Conservation (phyloP, 1,284 basidiomycete genomes). For the Xerocomus cyaneibrunnescens region DNA sequence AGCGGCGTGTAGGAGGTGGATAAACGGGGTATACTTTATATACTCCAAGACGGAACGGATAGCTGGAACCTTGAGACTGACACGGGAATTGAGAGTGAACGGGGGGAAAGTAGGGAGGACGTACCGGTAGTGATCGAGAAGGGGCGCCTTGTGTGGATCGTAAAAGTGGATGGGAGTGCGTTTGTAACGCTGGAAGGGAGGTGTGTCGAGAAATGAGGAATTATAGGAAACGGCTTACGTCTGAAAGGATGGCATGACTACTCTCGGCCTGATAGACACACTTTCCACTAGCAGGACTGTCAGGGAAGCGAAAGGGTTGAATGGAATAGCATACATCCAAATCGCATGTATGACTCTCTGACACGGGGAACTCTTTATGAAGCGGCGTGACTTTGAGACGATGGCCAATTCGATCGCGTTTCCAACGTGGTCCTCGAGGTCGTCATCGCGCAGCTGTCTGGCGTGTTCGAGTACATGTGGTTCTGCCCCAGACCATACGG, state of each 20-base stretch:
- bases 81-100: background rate
- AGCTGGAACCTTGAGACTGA: constrained; percentile 87
- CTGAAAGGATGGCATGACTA: constrained; percentile 81
- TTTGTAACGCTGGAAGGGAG: constrained; percentile 79
- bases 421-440: constrained; percentile 76
- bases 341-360: constrained; percentile 86
- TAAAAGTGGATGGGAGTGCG: constrained; percentile 90
- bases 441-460: constrained; percentile 69
- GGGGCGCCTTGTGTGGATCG: constrained; percentile 88
- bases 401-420: constrained; percentile 94
- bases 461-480: constrained; percentile 59
- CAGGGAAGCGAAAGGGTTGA: constrained; percentile 3
- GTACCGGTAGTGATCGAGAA: constrained; percentile 90
- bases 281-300: constrained; percentile 56
- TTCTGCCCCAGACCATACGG: constrained; percentile 82
- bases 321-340: constrained; percentile 55
- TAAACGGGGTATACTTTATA: constrained; percentile 52
- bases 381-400: constrained; percentile 77
- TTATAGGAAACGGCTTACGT: constrained; percentile 49
- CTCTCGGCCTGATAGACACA: constrained; percentile 90
- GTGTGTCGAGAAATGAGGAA: background rate
- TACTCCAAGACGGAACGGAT: constrained; percentile 90
- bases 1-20: constrained; percentile 58
- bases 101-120: constrained; percentile 11
- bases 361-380: constrained; percentile 83